Percentiles rank a stretch among this genome's conserved stretches.
Evolutionary conservation across 2,329 filamentous ascomycete species (phyloP).

Genomic region (Colletotrichum melonis): DNA sequence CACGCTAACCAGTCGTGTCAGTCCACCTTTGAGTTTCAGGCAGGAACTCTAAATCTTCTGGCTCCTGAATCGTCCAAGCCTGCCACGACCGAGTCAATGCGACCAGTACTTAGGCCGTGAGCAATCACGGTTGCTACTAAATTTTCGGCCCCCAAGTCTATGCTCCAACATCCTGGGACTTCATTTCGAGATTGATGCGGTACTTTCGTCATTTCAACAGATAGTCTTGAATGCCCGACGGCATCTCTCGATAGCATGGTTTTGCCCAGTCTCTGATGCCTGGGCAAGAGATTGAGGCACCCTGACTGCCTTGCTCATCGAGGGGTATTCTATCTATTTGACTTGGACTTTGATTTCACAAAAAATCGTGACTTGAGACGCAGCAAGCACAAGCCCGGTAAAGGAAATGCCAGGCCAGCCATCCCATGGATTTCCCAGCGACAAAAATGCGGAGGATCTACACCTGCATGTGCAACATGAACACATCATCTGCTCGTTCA

Average conservation of each 20-base stretch:
- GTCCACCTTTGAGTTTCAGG: constrained; percentile 22
- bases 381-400: neutral
- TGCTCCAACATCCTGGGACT: neutral
- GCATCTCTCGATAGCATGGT: neutral
- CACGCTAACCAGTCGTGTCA: neutral
- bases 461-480: constrained; percentile 14
- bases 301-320: neutral
- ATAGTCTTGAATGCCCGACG: neutral
- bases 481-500: neutral
- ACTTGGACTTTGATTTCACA: neutral
- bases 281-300: neutral
- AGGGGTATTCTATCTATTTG: neutral
- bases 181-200: constrained; percentile 21
- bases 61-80: neutral
- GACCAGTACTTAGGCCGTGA: neutral
- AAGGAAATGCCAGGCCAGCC: neutral
- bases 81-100: constrained; percentile 24
- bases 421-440: constrained; percentile 11
- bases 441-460: constrained; percentile 20
- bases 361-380: neutral
- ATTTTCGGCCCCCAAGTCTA: constrained; percentile 3
- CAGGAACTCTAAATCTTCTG: constrained; percentile 28
- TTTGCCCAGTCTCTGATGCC: neutral
- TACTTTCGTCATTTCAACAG: neutral
- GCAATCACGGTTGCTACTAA: constrained; percentile 2